Conservation (phyloP, 208 protist species). For the Vickermania ingenoplastis region DNA sequence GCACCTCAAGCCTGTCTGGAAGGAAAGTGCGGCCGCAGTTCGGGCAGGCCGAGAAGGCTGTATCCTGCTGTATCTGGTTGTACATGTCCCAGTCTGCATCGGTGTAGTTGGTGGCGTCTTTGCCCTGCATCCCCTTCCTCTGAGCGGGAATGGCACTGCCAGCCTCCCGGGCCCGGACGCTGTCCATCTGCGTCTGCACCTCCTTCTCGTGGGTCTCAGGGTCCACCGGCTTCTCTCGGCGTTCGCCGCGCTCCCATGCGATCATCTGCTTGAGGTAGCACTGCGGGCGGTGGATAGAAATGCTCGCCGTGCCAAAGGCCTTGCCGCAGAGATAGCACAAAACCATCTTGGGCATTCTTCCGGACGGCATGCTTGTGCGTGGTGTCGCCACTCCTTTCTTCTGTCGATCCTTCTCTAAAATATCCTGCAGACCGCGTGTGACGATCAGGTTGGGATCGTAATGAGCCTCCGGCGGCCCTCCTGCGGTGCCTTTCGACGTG, state of each 20-base stretch:
- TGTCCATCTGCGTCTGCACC: constrained; percentile 12
- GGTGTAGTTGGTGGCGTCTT: constrained; percentile 8
- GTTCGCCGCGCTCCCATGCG: constrained; percentile 78
- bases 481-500: not conserved
- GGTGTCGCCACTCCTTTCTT: constrained; percentile 1
- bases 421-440: constrained; percentile 47
- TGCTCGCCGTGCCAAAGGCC: constrained; percentile 77
- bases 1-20: constrained; percentile 82
- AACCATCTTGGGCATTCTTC: constrained; percentile 57
- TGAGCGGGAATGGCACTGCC: not conserved
- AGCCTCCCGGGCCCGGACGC: not conserved
- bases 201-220: constrained; percentile 50
- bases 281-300: constrained; percentile 87
- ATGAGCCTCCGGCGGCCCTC: constrained; percentile 4
- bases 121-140: not conserved
- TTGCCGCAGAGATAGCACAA: constrained; percentile 86
- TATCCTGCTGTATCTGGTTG: constrained; percentile 70
- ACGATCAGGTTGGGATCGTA: constrained; percentile 37
- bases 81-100: constrained; percentile 41
- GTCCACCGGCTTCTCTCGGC: constrained; percentile 58
- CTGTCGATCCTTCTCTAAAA: constrained; percentile 50
- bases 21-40: constrained; percentile 88
- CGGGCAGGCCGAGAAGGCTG: constrained; percentile 67
- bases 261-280: constrained; percentile 88
- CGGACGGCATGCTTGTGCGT: constrained; percentile 4